phyloP scores from a whole-genome alignment of 192 early-diverging fungal species.

The Gamsiella multidivaricata region DNA sequence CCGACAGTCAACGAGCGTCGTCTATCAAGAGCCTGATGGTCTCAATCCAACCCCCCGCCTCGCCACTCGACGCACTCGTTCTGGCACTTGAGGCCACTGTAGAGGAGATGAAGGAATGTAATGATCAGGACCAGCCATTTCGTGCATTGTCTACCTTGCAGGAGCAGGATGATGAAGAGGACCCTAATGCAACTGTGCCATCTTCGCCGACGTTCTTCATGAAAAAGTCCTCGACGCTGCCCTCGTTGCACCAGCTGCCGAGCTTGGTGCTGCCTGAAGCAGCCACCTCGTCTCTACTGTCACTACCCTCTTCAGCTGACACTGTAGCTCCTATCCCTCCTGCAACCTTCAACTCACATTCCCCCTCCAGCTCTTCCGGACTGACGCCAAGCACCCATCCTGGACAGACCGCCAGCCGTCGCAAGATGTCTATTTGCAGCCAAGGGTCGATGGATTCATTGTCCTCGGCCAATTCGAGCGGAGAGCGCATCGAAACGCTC shows the following conservation, averaged over 20 bases:
- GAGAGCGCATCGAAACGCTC: conserved; percentile 25
- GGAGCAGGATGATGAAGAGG: conserved; percentile 21
- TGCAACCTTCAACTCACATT: too few species aligned
- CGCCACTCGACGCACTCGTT: conserved; percentile 53
- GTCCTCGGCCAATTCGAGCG: conserved; percentile 9
- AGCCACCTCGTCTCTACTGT: neutral
- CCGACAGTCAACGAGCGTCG: conserved; percentile 1
- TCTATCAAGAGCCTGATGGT: conserved; percentile 28
- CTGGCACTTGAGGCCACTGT: conserved; percentile 53
- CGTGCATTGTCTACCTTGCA: neutral
- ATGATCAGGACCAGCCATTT: neutral
- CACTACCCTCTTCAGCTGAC: neutral
- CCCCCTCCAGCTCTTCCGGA: too few species aligned
- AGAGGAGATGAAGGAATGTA: conserved; percentile 13
- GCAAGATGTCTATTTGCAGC: conserved; percentile 41
- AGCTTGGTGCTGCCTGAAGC: conserved; percentile 27
- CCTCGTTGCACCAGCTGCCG: conserved; percentile 39
- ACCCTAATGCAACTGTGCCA: conserved; percentile 49
- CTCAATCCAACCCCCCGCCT: conserved; percentile 26
- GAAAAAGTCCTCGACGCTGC: conserved; percentile 10
- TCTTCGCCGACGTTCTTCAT: conserved; percentile 46
- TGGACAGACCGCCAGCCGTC: neutral
- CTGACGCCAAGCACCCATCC: conserved; percentile 33
- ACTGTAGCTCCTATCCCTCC: conserved; percentile 3
- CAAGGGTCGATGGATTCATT: conserved; percentile 24